A percentile compares a stretch with the other conserved stretches of the same genome.
phyloP scores from a whole-genome alignment of 73 alveolate genomes.

The Paramecium sexaurelia region DNA sequence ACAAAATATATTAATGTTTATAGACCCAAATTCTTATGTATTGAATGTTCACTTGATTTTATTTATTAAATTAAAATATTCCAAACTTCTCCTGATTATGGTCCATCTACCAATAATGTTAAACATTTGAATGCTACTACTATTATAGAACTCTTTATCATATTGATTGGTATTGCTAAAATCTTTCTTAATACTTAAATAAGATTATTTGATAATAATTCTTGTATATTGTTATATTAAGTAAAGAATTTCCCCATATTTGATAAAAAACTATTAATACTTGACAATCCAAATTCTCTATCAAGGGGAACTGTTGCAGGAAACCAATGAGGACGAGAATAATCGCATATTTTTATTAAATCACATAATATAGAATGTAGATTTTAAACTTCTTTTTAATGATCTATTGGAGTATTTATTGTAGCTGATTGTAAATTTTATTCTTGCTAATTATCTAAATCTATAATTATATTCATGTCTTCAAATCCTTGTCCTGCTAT shows the following conservation, averaged over 20 bases:
- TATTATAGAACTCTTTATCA: slow-evolving; percentile 36
- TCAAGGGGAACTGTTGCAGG: slow-evolving; percentile 34
- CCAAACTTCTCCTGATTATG: slow-evolving; percentile 1
- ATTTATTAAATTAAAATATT: neutral
- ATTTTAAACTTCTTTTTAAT: slow-evolving; percentile 7
- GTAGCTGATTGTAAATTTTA: neutral
- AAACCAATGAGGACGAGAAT: slow-evolving; percentile 6
- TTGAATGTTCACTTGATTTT: slow-evolving; percentile 15
- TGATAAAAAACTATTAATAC: slow-evolving; percentile 20
- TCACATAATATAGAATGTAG: neutral
- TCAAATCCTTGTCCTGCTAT: slow-evolving; percentile 51
- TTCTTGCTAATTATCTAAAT: slow-evolving; percentile 26
- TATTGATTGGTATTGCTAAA: neutral
- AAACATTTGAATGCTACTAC: slow-evolving; percentile 32
- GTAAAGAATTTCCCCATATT: slow-evolving; percentile 46
- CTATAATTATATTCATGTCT: slow-evolving; percentile 5
- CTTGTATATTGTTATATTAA: neutral
- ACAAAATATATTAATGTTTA: slow-evolving; percentile 31
- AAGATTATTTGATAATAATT: neutral
- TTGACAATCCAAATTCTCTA: slow-evolving; percentile 38
- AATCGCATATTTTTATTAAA: slow-evolving; percentile 2
- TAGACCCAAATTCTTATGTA: slow-evolving; percentile 23
- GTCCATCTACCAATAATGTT: neutral
- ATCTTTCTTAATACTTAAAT: neutral
- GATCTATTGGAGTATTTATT: neutral